Evolutionary conservation across 306 rosid genomes (phyloP).

Genomic region (Vicia villosa): DNA sequence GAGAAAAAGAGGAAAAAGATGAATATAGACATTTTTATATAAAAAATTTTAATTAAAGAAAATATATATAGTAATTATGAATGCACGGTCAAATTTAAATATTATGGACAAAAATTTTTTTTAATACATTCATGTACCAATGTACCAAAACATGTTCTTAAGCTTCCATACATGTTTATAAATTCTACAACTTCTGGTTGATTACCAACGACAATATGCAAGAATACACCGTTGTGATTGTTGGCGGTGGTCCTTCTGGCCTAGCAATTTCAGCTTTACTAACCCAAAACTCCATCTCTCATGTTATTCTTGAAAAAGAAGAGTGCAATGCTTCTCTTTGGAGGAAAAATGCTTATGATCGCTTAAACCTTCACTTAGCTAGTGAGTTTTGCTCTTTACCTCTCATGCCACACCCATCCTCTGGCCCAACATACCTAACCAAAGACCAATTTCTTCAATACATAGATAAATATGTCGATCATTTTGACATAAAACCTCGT

Average conservation of each 20-base stretch:
- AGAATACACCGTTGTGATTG: slow-evolving; percentile 29
- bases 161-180: not conserved
- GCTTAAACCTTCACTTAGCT: slow-evolving; percentile 48
- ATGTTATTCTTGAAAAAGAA: slow-evolving; percentile 42
- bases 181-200: not conserved
- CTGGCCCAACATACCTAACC: slow-evolving; percentile 34
- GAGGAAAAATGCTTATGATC: slow-evolving; percentile 52
- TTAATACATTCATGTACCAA: not conserved
- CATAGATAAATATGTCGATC: slow-evolving; percentile 38
- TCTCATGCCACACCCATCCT: slow-evolving; percentile 30
- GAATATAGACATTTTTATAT: not conserved
- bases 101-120: not conserved
- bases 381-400: slow-evolving; percentile 49
- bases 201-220: not conserved
- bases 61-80: not conserved
- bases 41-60: not conserved
- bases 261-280: slow-evolving; percentile 52
- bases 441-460: slow-evolving; percentile 36
- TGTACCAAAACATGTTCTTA: not conserved
- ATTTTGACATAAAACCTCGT: slow-evolving; percentile 39
- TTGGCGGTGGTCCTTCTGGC: slow-evolving; percentile 60
- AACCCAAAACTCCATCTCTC: slow-evolving; percentile 33
- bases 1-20: too few species aligned
- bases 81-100: not conserved
- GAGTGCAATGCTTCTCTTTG: slow-evolving; percentile 56